Evolutionary conservation across 768 basidiomycete genomes (phyloP).

Genomic region (Tricholoma terreum): DNA sequence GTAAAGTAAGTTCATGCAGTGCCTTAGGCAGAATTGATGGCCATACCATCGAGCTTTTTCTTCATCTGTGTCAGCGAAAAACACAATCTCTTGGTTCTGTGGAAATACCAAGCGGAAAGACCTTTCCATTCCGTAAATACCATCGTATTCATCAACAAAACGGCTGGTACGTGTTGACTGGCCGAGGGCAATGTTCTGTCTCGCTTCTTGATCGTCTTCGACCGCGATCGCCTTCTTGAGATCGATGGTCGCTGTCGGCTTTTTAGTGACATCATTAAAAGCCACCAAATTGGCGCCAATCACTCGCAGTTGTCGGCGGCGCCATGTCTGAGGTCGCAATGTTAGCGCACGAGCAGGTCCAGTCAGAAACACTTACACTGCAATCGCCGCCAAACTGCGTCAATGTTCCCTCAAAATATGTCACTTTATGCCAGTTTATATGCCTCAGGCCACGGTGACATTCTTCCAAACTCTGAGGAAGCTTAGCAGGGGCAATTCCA

Average conservation of each 20-base stretch:
- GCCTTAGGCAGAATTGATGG: not conserved
- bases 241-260: conserved; percentile 86
- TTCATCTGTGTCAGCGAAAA: conserved; percentile 88
- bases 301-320: conserved; percentile 77
- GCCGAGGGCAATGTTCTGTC: conserved; percentile 39
- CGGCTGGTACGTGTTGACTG: conserved; percentile 38
- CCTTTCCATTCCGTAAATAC: conserved; percentile 67
- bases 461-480: conserved; percentile 93
- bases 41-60: conserved; percentile 85
- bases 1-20: conserved; percentile 1
- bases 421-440: conserved; percentile 91
- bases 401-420: conserved; percentile 88
- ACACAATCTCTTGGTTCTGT: conserved; percentile 73
- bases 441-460: conserved; percentile 85
- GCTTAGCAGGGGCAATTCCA: conserved; percentile 70
- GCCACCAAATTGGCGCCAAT: conserved; percentile 86
- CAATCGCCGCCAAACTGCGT: conserved; percentile 96
- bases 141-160: conserved; percentile 57
- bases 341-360: conserved; percentile 6
- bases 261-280: conserved; percentile 92
- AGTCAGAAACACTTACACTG: conserved; percentile 49
- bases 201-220: conserved; percentile 69
- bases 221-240: conserved; percentile 77
- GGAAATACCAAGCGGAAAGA: conserved; percentile 85
- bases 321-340: conserved; percentile 57